phyloP scores from a whole-genome alignment of 106 monocot genomes.

The Dendrobium nobile region DNA sequence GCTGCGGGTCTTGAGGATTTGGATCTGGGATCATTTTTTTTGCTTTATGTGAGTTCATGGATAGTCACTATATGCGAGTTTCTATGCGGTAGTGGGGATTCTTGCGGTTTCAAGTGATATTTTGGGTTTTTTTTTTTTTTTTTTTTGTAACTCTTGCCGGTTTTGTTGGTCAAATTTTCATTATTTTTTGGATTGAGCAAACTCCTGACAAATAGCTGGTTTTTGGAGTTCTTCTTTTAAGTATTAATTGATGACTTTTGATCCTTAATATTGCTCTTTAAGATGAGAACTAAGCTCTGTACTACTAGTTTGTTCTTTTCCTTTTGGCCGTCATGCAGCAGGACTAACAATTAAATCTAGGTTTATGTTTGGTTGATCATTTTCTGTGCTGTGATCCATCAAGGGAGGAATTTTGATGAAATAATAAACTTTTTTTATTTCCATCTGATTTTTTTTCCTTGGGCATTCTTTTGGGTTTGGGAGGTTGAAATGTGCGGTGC shows the following conservation, averaged over 20 bases:
- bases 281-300: too few species aligned
- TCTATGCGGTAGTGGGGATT: neutral
- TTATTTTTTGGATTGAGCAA: neutral
- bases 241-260: too few species aligned
- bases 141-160: neutral
- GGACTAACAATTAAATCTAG: neutral
- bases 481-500: too few species aligned
- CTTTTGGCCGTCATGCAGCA: neutral
- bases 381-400: neutral
- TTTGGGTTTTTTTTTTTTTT: too few species aligned
- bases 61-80: neutral
- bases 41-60: neutral
- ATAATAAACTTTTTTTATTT: too few species aligned
- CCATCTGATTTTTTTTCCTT: too few species aligned
- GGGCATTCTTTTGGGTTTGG: too few species aligned
- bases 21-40: too few species aligned
- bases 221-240: neutral
- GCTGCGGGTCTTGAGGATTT: too few species aligned
- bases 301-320: neutral
- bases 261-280: too few species aligned
- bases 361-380: neutral
- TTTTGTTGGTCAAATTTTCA: neutral
- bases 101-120: neutral
- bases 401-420: too few species aligned
- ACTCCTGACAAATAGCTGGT: neutral